These are phyloP conservation scores for Linnemannia schmuckeri DNA, from an alignment of 192 early-diverging fungal species.

Conservation along the genomic window DNA sequence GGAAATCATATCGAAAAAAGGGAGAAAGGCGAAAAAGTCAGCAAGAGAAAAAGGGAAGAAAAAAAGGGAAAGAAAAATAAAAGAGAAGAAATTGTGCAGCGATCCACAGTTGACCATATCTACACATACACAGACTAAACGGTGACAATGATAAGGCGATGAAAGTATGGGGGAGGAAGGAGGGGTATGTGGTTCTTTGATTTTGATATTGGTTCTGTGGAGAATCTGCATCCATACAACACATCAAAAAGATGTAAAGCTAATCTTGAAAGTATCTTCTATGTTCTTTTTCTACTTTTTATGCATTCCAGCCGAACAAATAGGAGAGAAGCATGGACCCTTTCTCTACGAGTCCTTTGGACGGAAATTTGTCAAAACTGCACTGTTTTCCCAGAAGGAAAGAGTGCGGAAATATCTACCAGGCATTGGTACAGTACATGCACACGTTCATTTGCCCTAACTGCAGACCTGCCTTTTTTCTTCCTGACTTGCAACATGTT, in stretches of 20 bases:
- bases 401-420: background rate
- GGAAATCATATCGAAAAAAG: background rate
- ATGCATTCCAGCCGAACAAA: background rate
- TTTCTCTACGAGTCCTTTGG: background rate
- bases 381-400: background rate
- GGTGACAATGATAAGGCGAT: background rate
- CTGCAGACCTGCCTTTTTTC: background rate
- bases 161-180: background rate
- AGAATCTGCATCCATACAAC: background rate
- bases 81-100: background rate
- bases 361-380: background rate
- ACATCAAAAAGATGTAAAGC: background rate
- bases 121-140: background rate
- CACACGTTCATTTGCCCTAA: background rate
- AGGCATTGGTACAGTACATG: background rate
- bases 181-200: background rate
- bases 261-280: background rate
- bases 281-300: background rate
- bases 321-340: background rate
- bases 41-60: background rate
- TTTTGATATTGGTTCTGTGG: background rate
- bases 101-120: constrained; percentile 3
- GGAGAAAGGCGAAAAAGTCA: background rate
- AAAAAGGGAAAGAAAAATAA: background rate
- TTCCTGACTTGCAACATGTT: background rate